Evolutionary conservation across 2,329 filamentous ascomycete species (phyloP).

Genomic region (Diaporthe batatas): DNA sequence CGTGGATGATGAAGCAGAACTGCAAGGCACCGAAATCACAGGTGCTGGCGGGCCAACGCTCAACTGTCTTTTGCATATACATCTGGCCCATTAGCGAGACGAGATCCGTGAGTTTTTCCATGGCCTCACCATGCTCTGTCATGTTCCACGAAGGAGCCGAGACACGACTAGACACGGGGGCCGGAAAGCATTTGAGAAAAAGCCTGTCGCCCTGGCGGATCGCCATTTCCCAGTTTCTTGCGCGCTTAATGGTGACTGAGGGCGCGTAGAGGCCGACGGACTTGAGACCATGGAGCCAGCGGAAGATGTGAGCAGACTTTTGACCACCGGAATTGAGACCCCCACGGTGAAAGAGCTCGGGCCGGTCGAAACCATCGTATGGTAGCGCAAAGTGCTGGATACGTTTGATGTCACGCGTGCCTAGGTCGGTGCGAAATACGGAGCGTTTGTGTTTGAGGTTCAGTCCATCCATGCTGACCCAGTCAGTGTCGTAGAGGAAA

Average conservation of each 20-base stretch:
- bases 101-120: background rate
- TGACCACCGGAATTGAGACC: no score
- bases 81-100: background rate
- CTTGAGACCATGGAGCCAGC: background rate
- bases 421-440: no score
- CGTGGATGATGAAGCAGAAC: background rate
- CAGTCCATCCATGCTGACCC: background rate
- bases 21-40: background rate
- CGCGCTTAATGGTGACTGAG: background rate
- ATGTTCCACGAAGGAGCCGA: background rate
- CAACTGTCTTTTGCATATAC: fast-evolving
- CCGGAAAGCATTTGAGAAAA: background rate
- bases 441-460: no score
- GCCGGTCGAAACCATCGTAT: background rate
- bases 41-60: no score
- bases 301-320: background rate
- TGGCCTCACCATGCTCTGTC: fast-evolving
- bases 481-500: background rate
- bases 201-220: background rate
- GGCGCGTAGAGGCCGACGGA: background rate
- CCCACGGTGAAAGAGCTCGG: no score
- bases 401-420: background rate
- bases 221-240: background rate
- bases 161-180: no score
- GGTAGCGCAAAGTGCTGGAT: background rate